phyloP scores from a whole-genome alignment of 1,284 basidiomycete genomes.

The Malassezia sp. region DNA sequence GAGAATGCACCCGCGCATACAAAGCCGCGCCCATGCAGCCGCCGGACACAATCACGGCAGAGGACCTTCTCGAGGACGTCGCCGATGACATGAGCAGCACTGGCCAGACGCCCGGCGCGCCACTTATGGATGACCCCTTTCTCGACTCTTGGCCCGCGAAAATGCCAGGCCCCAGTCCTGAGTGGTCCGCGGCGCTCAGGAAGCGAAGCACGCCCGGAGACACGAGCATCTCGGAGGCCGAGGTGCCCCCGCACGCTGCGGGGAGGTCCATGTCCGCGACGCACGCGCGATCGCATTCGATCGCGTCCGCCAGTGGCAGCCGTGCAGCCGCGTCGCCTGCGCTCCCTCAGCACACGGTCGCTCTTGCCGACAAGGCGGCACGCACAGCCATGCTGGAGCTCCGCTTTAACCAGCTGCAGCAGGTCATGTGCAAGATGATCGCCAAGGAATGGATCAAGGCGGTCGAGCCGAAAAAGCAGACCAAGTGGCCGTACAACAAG shows the following conservation, averaged over 20 bases:
- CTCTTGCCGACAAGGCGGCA: conserved; percentile 16
- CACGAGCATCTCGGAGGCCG: neutral
- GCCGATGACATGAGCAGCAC: neutral
- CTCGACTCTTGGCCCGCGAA: conserved; percentile 6
- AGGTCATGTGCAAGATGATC: conserved; percentile 51
- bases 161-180: too few relatives aligned
- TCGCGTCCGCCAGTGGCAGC: neutral
- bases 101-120: neutral
- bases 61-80: neutral
- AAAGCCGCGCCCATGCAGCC: neutral
- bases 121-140: conserved; percentile 12
- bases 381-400: conserved; percentile 40
- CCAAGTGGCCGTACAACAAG: conserved; percentile 51
- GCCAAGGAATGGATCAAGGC: conserved; percentile 50
- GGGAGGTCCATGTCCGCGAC: neutral
- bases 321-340: too few relatives aligned
- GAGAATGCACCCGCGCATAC: conserved; percentile 21
- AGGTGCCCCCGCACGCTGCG: neutral
- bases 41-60: neutral
- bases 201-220: neutral
- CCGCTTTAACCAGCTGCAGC: conserved; percentile 49
- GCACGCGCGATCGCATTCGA: neutral
- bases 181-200: conserved; percentile 2
- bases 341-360: conserved; percentile 6
- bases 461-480: conserved; percentile 54